Evolutionary conservation across 2,329 filamentous ascomycete species (phyloP), one percentile per base, ranked within the genome.

Genomic region (Sporothrix phasma): DNA sequence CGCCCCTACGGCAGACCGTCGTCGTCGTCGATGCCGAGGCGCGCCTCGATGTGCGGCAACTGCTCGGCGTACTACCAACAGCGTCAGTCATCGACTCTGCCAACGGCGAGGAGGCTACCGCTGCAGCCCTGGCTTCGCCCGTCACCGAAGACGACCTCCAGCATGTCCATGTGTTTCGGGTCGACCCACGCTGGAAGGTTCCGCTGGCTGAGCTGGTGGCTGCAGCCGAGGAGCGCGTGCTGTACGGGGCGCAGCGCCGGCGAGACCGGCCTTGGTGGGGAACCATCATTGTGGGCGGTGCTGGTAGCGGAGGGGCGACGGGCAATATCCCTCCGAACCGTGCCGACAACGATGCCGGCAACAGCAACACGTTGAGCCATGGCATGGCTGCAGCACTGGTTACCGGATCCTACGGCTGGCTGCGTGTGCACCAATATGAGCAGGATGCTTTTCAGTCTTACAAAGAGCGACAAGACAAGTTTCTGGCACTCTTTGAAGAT

Each of bases 201-300:
- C 60, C 45, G 72, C 61, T 70, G 10, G 64, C 67, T 5, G 72
- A 73, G 3, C 69, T 78, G 5, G 69, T 83, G 6, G 70, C 74
- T 1, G 74, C 75, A 0, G 76, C 78, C 3, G 76, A 79, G 59
- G 69, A 74, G 47, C 79, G 77, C 69, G 81, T 84, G 75, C 72
- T 84, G 5, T 85, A 85, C 70, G 76, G 76, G 3, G 65, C 70
- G 6, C 76, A 77, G 65, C 70, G 69, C 43, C 83, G 80, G 66
- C 74, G 75, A 5, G 72, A 69, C 29, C 77, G 83, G 3, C 76
- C 78, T 65, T 84, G 79, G 78, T 85, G 83, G 83, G 83, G 83
- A n/a, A 83, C 80, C 1, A 68, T 85, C 29, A 77, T 85, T 5
- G 68, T 84, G 45, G 81, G 80, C 10, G 77, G 76, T 0, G 67